These are phyloP conservation scores for Kingdonia uniflora DNA, from an alignment of 164 flowering plant genomes.

Conservation along the genomic window DNA sequence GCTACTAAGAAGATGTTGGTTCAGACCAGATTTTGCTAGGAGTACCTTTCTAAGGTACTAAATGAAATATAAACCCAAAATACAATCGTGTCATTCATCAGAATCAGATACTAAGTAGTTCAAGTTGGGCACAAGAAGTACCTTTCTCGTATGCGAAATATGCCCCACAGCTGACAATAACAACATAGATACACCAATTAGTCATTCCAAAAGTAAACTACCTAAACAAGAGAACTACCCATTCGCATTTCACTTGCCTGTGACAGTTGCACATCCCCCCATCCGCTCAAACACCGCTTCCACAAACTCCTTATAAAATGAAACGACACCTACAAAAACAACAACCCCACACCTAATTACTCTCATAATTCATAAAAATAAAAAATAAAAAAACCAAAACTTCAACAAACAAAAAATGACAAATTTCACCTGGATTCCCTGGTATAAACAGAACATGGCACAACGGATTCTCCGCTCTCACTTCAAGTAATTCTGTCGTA, in stretches of 20 bases:
- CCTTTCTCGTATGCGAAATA: constrained; percentile 58
- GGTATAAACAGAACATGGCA: constrained; percentile 63
- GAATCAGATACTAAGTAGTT: not conserved
- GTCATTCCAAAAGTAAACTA: too few relatives aligned
- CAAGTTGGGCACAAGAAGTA: constrained; percentile 8
- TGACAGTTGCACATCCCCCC: constrained; percentile 54
- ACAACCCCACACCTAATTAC: not conserved
- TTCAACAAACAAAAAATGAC: too few relatives aligned
- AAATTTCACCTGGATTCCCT: constrained; percentile 82
- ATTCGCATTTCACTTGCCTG: constrained; percentile 30
- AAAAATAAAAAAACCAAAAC: not conserved
- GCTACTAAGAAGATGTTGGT: too few relatives aligned
- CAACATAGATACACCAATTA: not conserved
- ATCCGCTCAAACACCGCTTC: constrained; percentile 54
- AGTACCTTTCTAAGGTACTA: too few relatives aligned
- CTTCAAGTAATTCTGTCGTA: constrained; percentile 68
- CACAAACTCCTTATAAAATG: constrained; percentile 55
- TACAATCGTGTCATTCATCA: not conserved
- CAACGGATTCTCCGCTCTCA: constrained; percentile 43
- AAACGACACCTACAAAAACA: constrained; percentile 35
- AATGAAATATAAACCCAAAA: too few relatives aligned
- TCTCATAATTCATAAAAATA: not conserved
- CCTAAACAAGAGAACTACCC: too few relatives aligned
- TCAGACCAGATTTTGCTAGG: too few relatives aligned
- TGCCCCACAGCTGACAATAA: constrained; percentile 51